Base-by-base conservation (phyloP, 139 green algal genomes). In the Chlorella vulgaris region DNA sequence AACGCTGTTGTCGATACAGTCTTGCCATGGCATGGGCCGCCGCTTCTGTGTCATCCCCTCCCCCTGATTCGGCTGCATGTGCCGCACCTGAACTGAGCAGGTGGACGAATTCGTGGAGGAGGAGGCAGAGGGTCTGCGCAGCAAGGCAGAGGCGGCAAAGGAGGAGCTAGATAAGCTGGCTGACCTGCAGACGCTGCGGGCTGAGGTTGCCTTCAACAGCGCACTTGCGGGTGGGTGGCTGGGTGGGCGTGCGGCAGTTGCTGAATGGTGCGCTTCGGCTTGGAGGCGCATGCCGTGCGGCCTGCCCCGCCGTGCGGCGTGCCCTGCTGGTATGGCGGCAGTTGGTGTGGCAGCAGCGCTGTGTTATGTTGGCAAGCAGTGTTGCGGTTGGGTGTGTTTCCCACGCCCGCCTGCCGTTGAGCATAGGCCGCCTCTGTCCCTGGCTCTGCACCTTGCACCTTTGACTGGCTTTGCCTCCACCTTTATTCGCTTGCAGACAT, bases 121-220 rank as follows among this genome's bases (percentile, higher is more conserved):
- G 7, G 79, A 89, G 36, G 51, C 74, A 1, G 78, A 89, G 28
- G 79, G 80, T 35, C 74, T 91, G 24, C 77, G 62, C 3, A 60
- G 79, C 26, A 68, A 78, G 50, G 86, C 87, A 18, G 87, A 91
- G 33, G 87, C 87, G 53, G 87, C 85, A 1, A 91, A 91, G 29
- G 87, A 69, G 28, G 87, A 91, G 63, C 73, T 91, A 69, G 85
- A 91, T 29, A 61, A 70, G 55, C 50, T 90, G 28, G 67, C 65
- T 13, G 76, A 88, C 39, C 75, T 91, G 67, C 67, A 76, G 43
- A 76, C 63, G 4, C 51, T 87, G 26, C 63, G 76, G 42, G 81
- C 81, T 2, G 82, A 86, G 22, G 36, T 91, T 74, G 82, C 83
- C 8, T 91, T 91, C 69, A 84, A 87, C 75, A 71, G n/a, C 28